These are phyloP conservation scores for Lentinula edodes DNA, from an alignment of 768 basidiomycete species.

Conservation along the genomic window DNA sequence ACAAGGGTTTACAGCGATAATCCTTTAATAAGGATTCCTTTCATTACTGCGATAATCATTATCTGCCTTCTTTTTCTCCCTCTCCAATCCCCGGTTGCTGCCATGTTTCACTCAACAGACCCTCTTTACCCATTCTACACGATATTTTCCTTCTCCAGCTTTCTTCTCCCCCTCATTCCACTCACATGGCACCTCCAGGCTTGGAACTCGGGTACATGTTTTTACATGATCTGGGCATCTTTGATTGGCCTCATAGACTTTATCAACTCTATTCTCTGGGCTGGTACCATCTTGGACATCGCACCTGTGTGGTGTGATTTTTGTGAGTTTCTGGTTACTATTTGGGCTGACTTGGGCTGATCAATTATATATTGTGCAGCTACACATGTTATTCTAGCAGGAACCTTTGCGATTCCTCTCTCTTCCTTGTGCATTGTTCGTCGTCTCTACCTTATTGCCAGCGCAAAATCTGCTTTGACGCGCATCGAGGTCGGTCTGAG, in stretches of 20 bases:
- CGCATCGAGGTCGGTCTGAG: neutral
- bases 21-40: neutral
- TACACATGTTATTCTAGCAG: neutral
- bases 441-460: conserved; percentile 14
- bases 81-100: neutral
- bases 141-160: conserved; percentile 25
- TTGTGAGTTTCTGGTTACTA: conserved; percentile 19
- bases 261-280: conserved; percentile 44
- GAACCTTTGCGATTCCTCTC: neutral
- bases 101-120: neutral
- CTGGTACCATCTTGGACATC: conserved; percentile 22
- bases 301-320: conserved; percentile 54
- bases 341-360: neutral
- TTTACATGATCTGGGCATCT: conserved; percentile 34
- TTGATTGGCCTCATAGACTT: conserved; percentile 26
- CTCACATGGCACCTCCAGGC: conserved; percentile 37
- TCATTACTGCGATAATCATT: neutral
- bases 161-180: conserved; percentile 33
- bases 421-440: conserved; percentile 12
- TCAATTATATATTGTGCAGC: neutral
- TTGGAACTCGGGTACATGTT: conserved; percentile 34
- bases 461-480: neutral
- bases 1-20: neutral
- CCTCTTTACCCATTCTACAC: conserved; percentile 17
- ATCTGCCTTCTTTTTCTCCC: neutral